A percentile compares a stretch with the other conserved stretches of the same genome.
Evolutionary conservation across 768 basidiomycete species (phyloP).

Genomic region (Calvatia gigantea): DNA sequence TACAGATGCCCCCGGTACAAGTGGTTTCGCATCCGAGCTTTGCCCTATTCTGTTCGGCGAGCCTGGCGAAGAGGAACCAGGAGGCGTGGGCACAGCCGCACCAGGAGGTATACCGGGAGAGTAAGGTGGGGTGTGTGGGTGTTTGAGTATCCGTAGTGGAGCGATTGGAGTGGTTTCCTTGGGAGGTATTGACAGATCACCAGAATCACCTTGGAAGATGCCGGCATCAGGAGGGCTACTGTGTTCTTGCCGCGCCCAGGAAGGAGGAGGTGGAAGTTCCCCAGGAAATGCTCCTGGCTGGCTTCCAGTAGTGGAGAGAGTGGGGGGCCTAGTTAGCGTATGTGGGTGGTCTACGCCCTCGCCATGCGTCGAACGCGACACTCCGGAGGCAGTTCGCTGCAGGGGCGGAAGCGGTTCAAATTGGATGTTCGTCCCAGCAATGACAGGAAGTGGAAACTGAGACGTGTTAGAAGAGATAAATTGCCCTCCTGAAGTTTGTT

Average conservation of each 20-base stretch:
- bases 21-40: neutral
- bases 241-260: no score
- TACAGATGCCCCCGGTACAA: neutral
- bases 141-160: neutral
- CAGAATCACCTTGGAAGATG: no score
- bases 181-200: neutral
- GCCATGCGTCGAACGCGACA: neutral
- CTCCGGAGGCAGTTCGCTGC: no score
- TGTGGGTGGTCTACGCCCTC: neutral
- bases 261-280: no score
- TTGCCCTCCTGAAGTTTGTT: neutral
- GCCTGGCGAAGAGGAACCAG: neutral
- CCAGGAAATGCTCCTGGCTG: no score
- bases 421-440: constrained; percentile 2
- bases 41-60: neutral
- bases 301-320: neutral
- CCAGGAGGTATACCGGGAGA: neutral
- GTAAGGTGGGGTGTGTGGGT: neutral
- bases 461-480: neutral
- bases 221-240: no score
- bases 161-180: neutral
- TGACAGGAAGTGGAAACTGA: neutral
- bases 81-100: neutral
- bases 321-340: neutral
- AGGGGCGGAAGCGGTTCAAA: neutral